Evolutionary conservation across 2,329 filamentous ascomycete genomes (phyloP).

Genomic region (Leptographium lundbergii): DNA sequence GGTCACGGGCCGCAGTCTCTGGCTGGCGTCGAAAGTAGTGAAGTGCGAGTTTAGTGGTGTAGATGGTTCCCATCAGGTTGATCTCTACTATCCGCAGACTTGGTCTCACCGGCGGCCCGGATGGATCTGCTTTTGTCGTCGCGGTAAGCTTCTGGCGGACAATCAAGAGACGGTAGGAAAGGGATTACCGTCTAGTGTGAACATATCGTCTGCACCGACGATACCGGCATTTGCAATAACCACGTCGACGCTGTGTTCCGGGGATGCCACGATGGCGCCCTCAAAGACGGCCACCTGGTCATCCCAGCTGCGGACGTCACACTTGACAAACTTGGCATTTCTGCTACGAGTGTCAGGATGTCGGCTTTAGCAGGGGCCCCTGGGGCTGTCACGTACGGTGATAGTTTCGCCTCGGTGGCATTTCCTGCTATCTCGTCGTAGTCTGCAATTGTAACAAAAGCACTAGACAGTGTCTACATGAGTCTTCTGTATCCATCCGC

Average conservation of each 20-base stretch:
- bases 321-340: slow-evolving; percentile 4
- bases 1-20: slow-evolving; percentile 23
- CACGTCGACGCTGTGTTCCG: slow-evolving; percentile 26
- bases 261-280: slow-evolving; percentile 22
- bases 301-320: slow-evolving; percentile 29
- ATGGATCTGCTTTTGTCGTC: slow-evolving; percentile 7
- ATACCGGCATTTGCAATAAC: slow-evolving; percentile 37
- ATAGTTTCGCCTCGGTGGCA: slow-evolving; percentile 1
- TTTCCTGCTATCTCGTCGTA: slow-evolving; percentile 21
- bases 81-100: slow-evolving; percentile 28
- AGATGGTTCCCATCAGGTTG: slow-evolving; percentile 28
- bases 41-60: slow-evolving; percentile 32
- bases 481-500: neutral
- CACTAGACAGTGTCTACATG: slow-evolving; percentile 10
- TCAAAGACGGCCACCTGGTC: slow-evolving; percentile 29
- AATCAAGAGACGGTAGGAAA: neutral
- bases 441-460: slow-evolving; percentile 28
- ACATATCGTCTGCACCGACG: slow-evolving; percentile 11
- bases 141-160: neutral
- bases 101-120: slow-evolving; percentile 22
- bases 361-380: too few species aligned
- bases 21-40: slow-evolving; percentile 32
- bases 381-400: slow-evolving; percentile 5
- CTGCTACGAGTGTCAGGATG: slow-evolving; percentile 17
- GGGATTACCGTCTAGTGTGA: neutral